Base-by-base conservation (phyloP, 495 filamentous ascomycete genomes). In the Talaromyces wortmannii region DNA sequence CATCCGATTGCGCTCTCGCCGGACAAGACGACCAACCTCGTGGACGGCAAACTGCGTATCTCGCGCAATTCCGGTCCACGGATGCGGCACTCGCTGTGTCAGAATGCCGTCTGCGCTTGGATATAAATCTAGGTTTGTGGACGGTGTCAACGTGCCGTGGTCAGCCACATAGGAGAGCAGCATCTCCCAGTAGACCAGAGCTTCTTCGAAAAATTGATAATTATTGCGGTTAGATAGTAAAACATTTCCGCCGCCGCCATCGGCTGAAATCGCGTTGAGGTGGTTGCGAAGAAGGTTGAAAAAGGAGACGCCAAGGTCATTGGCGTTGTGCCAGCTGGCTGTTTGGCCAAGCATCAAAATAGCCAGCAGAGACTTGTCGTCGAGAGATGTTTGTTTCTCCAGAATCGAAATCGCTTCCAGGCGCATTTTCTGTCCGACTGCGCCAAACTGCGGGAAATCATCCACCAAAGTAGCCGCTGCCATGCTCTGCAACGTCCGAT, bases 111-210 rank as follows among this genome's bases (percentile, higher is more conserved):
- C 52, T 8, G 16, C 32, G 15, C 11, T 30, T 17, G 52, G 11
- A 6, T 53, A 42, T 0, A 72, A 55, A 31, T 73, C 67, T 31
- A 73, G 59, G 10, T 55, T 54, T 18, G 61, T 57, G 0, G 71
- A 68, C 2, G 65, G 53, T 0, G 65, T 52, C 49, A 75, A 59
- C 0, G 67, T 60, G 1, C 74, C 60, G 42, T 74, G 71, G 49
- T 82, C 78, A 18, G 77, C 69, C 10, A 83, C 78, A 53, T 78
- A 83, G 0, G 78, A 79, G 5, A 80, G 75, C 23, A 82, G 70
- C 80, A 83, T 83, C 51, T 83, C 80, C 80, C 80, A 83, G 56
- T 83, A 83, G 12, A 83, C 65, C 1, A 83, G 66, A 40, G 78
- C 74, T 60, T 83, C 79, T 58, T 81, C 75, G 61, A 83, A 83